Evolutionary conservation across 768 basidiomycete species (phyloP).

Genomic region (Phlebiopsis gigantea): DNA sequence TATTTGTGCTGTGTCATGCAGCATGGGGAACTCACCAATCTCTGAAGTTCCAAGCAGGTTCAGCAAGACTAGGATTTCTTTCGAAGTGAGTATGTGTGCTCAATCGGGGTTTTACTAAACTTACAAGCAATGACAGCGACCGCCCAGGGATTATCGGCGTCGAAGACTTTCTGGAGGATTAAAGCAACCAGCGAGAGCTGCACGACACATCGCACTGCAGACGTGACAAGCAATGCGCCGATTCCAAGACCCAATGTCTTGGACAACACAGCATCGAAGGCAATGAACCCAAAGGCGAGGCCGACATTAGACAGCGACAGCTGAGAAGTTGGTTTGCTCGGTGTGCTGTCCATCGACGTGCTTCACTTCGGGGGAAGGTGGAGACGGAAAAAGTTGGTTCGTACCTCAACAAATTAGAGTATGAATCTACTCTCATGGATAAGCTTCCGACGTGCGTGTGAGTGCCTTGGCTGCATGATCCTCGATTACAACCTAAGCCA

Average conservation of each 20-base stretch:
- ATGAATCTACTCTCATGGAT: not conserved
- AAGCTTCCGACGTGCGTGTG: not conserved
- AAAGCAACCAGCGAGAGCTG: conserved; percentile 74
- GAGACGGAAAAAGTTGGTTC: not conserved
- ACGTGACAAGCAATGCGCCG: conserved; percentile 61
- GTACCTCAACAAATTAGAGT: not conserved
- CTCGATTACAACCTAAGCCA: not conserved
- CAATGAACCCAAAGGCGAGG: conserved; percentile 69
- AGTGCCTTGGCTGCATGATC: not conserved
- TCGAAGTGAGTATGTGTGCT: not conserved
- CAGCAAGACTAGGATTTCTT: conserved; percentile 43
- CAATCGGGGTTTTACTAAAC: conserved; percentile 22
- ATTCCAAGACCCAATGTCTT: conserved; percentile 63
- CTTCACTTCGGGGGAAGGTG: too few relatives aligned
- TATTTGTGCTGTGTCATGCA: not conserved
- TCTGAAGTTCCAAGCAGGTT: conserved; percentile 78
- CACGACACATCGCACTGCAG: conserved; percentile 68
- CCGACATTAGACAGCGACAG: conserved; percentile 70
- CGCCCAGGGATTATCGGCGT: conserved; percentile 66
- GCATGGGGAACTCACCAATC: conserved; percentile 46
- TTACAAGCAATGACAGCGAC: conserved; percentile 69
- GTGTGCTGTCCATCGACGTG: not conserved
- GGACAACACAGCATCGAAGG: conserved; percentile 67
- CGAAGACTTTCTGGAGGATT: conserved; percentile 71
- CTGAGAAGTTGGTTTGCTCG: conserved; percentile 8